Conservation (phyloP, 2,329 filamentous ascomycete genomes). For the Aspergillus sp. region DNA sequence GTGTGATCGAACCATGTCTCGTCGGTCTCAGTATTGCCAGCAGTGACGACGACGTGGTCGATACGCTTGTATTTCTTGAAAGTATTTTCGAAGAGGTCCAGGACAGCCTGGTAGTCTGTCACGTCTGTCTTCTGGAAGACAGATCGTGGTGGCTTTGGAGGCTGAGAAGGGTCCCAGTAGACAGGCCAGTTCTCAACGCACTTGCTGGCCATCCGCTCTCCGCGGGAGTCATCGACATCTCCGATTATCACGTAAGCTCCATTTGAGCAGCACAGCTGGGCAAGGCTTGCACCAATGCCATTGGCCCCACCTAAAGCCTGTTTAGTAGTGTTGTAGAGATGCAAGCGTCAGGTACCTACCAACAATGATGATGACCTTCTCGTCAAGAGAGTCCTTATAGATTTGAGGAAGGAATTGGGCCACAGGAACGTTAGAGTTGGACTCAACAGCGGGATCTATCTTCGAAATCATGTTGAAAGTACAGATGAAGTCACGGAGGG, state of each 20-base stretch:
- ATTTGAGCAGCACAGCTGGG: constrained; percentile 38
- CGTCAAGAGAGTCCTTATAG: constrained; percentile 15
- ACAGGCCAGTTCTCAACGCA: constrained; percentile 18
- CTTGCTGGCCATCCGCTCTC: constrained; percentile 27
- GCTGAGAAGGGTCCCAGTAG: constrained; percentile 14
- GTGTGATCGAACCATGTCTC: constrained; percentile 47
- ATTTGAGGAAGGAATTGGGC: constrained; percentile 16
- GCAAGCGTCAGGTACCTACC: constrained; percentile 7
- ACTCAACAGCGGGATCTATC: constrained; percentile 13
- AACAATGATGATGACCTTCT: constrained; percentile 21
- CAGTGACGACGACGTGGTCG: constrained; percentile 51
- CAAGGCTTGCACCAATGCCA: constrained; percentile 46
- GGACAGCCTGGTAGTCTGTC: constrained; percentile 46
- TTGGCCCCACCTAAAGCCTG: constrained; percentile 42
- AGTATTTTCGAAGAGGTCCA: constrained; percentile 49
- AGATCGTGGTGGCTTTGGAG: constrained; percentile 21
- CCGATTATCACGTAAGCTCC: constrained; percentile 48
- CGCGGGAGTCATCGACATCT: constrained; percentile 39
- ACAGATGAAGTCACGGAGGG: background rate
- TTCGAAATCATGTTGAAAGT: constrained; percentile 19
- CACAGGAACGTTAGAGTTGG: constrained; percentile 11
- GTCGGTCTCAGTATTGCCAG: constrained; percentile 46
- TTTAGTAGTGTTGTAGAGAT: background rate
- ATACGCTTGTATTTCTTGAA: constrained; percentile 46
- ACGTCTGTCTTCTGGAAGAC: constrained; percentile 49